Evolutionary conservation across 1,284 basidiomycete genomes (phyloP).

Genomic region (Ceratobasidium sp.): DNA sequence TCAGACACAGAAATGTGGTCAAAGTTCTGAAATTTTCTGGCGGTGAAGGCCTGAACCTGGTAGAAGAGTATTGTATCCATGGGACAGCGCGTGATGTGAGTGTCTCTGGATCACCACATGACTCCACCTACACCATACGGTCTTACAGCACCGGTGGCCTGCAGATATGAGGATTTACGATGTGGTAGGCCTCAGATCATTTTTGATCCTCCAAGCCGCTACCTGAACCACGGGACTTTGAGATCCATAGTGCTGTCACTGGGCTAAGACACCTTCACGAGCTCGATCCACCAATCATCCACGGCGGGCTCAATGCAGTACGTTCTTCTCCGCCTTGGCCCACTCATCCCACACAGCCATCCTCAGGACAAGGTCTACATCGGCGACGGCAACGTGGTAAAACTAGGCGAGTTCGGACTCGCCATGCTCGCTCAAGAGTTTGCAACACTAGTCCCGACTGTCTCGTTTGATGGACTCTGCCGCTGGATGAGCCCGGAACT

Average conservation of each 20-base stretch:
- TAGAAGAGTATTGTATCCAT: constrained; percentile 4
- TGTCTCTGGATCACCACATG: background rate
- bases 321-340: background rate
- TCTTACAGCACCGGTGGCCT: background rate
- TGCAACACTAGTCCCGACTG: background rate
- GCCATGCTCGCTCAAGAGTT: constrained; percentile 14
- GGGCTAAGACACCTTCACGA: constrained; percentile 6
- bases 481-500: constrained; percentile 29
- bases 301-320: constrained; percentile 7
- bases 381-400: background rate
- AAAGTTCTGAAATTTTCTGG: background rate
- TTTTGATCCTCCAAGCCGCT: background rate
- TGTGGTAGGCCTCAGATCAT: background rate
- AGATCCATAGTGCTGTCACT: background rate
- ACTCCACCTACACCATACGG: background rate
- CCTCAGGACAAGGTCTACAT: constrained; percentile 6
- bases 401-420: constrained; percentile 11
- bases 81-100: constrained; percentile 1
- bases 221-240: background rate
- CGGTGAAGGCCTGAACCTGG: background rate
- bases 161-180: too few relatives aligned
- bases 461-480: background rate
- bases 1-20: constrained; percentile 5
- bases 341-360: background rate
- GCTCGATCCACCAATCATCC: constrained; percentile 15